Conservation (phyloP, 108 stramenopile species). For the Fragilaria radians region DNA sequence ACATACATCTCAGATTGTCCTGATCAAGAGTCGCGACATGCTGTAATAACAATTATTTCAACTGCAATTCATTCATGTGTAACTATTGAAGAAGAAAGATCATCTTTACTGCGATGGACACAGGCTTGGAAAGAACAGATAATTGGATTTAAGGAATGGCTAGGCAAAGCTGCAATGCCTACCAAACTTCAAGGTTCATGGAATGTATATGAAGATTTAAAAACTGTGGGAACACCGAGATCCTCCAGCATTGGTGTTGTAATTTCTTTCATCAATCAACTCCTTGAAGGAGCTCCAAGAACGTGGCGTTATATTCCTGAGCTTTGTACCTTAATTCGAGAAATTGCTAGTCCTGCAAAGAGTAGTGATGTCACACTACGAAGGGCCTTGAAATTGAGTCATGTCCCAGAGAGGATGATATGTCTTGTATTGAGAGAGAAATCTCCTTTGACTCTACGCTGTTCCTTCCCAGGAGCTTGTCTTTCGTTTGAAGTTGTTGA, state of each 20-base stretch:
- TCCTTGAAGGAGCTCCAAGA: conserved; percentile 61
- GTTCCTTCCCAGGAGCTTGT: conserved; percentile 66
- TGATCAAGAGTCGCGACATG: conserved; percentile 43
- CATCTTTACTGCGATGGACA: conserved; percentile 45
- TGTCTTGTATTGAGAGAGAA: conserved; percentile 57
- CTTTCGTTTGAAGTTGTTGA: conserved; percentile 47
- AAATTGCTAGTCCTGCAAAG: conserved; percentile 40
- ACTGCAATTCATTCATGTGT: conserved; percentile 41
- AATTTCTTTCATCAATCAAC: conserved; percentile 48
- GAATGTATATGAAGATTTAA: conserved; percentile 26
- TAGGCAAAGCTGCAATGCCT: conserved; percentile 22
- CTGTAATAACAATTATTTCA: conserved; percentile 59
- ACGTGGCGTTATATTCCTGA: conserved; percentile 57
- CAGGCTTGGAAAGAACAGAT: conserved; percentile 49
- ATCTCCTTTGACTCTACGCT: conserved; percentile 30
- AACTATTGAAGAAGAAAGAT: conserved; percentile 38
- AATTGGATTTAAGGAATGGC: not conserved
- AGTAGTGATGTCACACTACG: conserved; percentile 34
- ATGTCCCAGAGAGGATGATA: conserved; percentile 62
- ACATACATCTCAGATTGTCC: conserved; percentile 75
- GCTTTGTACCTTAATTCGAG: conserved; percentile 56
- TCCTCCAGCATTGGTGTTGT: conserved; percentile 57
- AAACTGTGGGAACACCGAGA: conserved; percentile 10
- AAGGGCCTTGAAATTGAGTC: conserved; percentile 49
- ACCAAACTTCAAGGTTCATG: conserved; percentile 14